Base-by-base conservation (phyloP, 352 stramenopile genomes). In the Achlya hypogyna region DNA sequence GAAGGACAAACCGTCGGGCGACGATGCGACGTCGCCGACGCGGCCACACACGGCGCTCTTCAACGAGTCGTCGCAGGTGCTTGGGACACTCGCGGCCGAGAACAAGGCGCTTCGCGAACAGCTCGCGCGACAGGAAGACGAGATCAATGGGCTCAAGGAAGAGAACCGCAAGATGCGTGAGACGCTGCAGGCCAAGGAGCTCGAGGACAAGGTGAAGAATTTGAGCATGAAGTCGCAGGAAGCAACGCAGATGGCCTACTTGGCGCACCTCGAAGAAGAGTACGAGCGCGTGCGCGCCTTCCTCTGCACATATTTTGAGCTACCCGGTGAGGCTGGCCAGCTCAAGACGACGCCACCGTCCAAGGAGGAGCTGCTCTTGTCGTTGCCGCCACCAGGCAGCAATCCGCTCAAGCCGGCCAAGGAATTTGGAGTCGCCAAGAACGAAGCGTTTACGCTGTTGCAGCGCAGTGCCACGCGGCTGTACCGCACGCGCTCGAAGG, bases 161-260 rank as follows among this genome's bases (percentile, higher is more conserved):
- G 84, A 94, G 47, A 91, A 90, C 29, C 79, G 86, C 28, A 90
- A 74, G 12, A 74, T 94, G 14, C 85, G 86, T 58, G 86, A 93
- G 52, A 89, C 83, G 82, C 84, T 93, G 62, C 82, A 94, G 65
- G 89, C 81, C 2, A 93, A 93, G 69, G 84, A 93, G 67, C 82
- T 95, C 32, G 84, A 88, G 25, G 86, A 95, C 43, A 88, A 93
- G 34, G 86, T 95, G 38, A 86, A 93, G 69, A 93, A 95, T 71
- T 75, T 95, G 42, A 84, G 82, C 1, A 77, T 91, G 43, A 84
- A 84, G 23, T 84, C 91, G 71, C 86, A 95, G 51, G 86, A 95
- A 60, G 89, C 75, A 69, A 93, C 91, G 67, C 83, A 93, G 32
- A 47, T 93, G 69, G 89, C 86, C 51, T 93, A 93, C 63, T 69